These are phyloP conservation scores for Lactarius psammicola DNA, from an alignment of 768 basidiomycete species.

Conservation along the genomic window DNA sequence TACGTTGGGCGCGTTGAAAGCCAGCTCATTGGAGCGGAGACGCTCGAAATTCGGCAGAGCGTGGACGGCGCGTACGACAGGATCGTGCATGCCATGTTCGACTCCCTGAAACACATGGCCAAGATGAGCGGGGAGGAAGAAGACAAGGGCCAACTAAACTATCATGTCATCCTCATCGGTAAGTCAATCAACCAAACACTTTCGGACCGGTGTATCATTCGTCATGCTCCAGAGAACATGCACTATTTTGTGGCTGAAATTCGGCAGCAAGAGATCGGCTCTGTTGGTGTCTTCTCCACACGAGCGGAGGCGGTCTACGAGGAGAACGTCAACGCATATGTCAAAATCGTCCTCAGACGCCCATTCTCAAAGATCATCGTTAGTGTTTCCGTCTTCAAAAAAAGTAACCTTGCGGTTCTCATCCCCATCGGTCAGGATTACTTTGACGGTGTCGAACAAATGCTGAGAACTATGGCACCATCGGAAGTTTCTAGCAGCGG, in stretches of 20 bases:
- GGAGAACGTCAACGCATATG: slow-evolving; percentile 83
- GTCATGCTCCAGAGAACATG: slow-evolving; percentile 77
- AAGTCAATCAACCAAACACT: slow-evolving; percentile 35
- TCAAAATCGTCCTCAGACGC: slow-evolving; percentile 80
- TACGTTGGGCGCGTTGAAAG: slow-evolving; percentile 82
- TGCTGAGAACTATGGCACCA: slow-evolving; percentile 75
- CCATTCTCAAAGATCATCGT: slow-evolving; percentile 84
- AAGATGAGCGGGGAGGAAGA: slow-evolving; percentile 92
- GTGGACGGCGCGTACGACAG: slow-evolving; percentile 86
- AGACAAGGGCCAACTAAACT: slow-evolving; percentile 96
- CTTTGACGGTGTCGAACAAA: slow-evolving; percentile 89
- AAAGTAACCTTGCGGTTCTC: neutral
- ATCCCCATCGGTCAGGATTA: slow-evolving; percentile 64
- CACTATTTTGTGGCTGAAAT: slow-evolving; percentile 88
- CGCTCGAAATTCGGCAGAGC: slow-evolving; percentile 68
- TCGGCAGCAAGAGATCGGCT: slow-evolving; percentile 61
- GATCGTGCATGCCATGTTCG: slow-evolving; percentile 90
- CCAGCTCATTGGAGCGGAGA: slow-evolving; percentile 76
- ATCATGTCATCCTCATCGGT: slow-evolving; percentile 95
- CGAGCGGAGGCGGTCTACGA: slow-evolving; percentile 83
- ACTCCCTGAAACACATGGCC: slow-evolving; percentile 91
- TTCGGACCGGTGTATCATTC: neutral
- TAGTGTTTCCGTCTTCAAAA: neutral
- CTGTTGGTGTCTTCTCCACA: slow-evolving; percentile 60
- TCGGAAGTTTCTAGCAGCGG: slow-evolving; percentile 72